Percentiles rank a stretch among this genome's conserved stretches.
Conservation (phyloP, 2,329 filamentous ascomycete genomes). For the Ophiostoma himal-ulmi region DNA sequence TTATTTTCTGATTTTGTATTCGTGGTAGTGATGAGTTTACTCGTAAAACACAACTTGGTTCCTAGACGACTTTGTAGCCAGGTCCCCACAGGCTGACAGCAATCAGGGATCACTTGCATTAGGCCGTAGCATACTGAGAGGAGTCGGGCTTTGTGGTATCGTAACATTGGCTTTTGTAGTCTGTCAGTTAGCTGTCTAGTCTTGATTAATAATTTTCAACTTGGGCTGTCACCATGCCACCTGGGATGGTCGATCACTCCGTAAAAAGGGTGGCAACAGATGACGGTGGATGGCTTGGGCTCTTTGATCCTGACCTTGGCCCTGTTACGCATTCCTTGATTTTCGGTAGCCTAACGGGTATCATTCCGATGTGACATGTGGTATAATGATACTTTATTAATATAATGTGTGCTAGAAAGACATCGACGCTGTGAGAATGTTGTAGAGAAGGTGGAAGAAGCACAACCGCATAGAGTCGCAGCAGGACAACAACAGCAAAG, state of each 20-base stretch:
- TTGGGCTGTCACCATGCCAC: not conserved
- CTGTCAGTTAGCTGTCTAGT: not conserved
- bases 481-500: no score
- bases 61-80: no score
- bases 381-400: not conserved
- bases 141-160: not conserved
- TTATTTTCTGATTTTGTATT: no score
- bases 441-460: no score
- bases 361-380: not conserved
- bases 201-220: not conserved
- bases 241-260: not conserved
- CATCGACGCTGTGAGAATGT: no score
- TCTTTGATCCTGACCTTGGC: not conserved
- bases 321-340: not conserved
- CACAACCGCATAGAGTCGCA: no score
- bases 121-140: not conserved
- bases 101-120: not conserved
- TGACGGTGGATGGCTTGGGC: not conserved
- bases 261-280: not conserved
- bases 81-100: not conserved
- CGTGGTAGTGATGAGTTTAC: no score
- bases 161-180: not conserved
- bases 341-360: not conserved
- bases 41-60: no score
- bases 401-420: no score